Evolutionary conservation across 106 monocot species (phyloP).

Genomic region (Dendrobium nobile): DNA sequence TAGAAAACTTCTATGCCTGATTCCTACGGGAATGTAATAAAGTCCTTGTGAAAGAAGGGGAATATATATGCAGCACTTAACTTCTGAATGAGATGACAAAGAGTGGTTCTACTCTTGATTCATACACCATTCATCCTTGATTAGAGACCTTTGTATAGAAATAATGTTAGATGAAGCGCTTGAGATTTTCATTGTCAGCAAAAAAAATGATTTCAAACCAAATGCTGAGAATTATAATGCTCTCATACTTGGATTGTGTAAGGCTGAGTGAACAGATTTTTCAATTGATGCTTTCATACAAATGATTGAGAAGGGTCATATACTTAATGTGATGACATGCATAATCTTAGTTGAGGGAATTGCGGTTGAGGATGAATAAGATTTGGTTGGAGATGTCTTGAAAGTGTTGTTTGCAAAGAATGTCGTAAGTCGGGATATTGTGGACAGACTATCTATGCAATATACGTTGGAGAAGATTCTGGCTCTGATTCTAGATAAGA

Average conservation of each 20-base stretch:
- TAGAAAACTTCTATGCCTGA: constrained; percentile 45
- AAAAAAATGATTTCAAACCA: constrained; percentile 47
- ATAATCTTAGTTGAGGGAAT: constrained; percentile 71
- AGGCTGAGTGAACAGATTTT: constrained; percentile 67
- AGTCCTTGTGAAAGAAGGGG: constrained; percentile 68
- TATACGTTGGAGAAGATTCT: constrained; percentile 50
- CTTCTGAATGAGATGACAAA: constrained; percentile 61
- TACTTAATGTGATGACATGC: constrained; percentile 71
- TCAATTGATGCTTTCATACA: constrained; percentile 49
- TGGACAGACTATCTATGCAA: constrained; percentile 83
- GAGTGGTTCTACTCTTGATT: constrained; percentile 63
- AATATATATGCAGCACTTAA: constrained; percentile 65
- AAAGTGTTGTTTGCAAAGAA: constrained; percentile 46
- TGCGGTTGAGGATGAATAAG: constrained; percentile 65
- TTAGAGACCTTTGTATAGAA: constrained; percentile 73
- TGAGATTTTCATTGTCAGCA: constrained; percentile 65
- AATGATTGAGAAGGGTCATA: constrained; percentile 68
- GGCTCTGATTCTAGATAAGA: neutral
- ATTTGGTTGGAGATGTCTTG: constrained; percentile 55
- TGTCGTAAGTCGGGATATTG: constrained; percentile 35
- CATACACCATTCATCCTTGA: constrained; percentile 65
- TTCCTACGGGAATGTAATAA: constrained; percentile 55
- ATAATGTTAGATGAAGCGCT: constrained; percentile 80
- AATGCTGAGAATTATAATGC: constrained; percentile 80
- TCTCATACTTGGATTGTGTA: constrained; percentile 78